Evolutionary conservation across 768 basidiomycete species (phyloP).

Genomic region (Mycena maculata): DNA sequence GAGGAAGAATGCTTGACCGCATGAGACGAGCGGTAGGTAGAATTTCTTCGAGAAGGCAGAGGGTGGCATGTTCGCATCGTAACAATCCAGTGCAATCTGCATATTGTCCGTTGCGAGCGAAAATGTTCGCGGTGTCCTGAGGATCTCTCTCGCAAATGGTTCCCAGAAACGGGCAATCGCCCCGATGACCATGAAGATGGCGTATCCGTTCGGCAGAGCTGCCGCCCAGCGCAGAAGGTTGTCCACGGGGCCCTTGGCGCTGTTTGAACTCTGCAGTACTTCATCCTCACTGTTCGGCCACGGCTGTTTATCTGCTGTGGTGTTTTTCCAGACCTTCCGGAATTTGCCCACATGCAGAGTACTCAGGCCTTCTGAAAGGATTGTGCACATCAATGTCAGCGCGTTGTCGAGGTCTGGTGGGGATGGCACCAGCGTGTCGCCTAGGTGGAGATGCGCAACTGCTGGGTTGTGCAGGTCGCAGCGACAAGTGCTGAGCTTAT

Average conservation of each 20-base stretch:
- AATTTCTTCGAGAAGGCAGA: too few species aligned
- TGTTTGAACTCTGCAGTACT: not conserved
- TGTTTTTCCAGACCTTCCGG: not conserved
- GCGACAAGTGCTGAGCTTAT: not conserved
- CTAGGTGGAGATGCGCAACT: not conserved
- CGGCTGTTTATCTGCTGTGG: not conserved
- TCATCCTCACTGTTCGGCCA: too few species aligned
- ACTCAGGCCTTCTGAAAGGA: not conserved
- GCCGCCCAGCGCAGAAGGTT: not conserved
- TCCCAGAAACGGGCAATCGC: not conserved
- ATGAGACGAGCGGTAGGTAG: too few species aligned
- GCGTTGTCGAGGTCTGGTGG: not conserved
- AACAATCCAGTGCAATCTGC: not conserved
- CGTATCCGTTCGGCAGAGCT: not conserved
- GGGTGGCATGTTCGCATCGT: too few species aligned
- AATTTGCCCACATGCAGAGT: not conserved
- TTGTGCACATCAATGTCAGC: not conserved
- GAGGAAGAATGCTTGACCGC: too few species aligned
- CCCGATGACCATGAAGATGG: not conserved
- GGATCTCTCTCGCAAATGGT: not conserved
- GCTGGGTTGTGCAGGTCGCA: not conserved
- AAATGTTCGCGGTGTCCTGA: not conserved
- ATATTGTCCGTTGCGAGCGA: not conserved
- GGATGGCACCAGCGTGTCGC: not conserved
- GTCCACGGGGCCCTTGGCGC: not conserved